Evolutionary conservation across 352 stramenopile genomes (phyloP).

Genomic region (Thraustochytrium sp.): DNA sequence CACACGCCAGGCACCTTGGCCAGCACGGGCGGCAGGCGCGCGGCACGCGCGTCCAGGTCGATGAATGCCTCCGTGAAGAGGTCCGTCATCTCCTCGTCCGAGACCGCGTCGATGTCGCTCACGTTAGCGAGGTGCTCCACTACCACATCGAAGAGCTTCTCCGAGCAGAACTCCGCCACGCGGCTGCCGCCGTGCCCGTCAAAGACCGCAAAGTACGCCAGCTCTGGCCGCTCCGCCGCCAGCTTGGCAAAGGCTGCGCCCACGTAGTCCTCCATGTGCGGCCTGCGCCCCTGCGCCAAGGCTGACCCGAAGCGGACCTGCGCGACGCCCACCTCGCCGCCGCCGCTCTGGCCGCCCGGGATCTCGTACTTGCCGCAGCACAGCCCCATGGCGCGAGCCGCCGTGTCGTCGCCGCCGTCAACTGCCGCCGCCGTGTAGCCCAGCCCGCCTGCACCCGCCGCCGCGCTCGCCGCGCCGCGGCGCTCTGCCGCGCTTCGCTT

Average conservation of each 20-base stretch:
- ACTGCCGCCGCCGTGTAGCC: no score
- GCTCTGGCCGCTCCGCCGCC: background rate
- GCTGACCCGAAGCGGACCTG: background rate
- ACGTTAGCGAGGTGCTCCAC: background rate
- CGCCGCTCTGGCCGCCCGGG: background rate
- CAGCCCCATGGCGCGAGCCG: background rate
- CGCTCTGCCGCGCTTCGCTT: no score
- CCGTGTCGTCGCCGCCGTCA: no score
- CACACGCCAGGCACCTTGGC: background rate
- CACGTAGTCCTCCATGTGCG: slow-evolving; percentile 31
- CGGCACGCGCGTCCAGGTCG: background rate
- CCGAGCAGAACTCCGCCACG: slow-evolving; percentile 15
- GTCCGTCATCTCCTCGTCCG: background rate
- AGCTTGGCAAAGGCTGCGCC: background rate
- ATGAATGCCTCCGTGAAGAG: background rate
- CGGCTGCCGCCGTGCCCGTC: slow-evolving; percentile 34
- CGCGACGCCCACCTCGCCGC: background rate
- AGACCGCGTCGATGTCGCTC: background rate
- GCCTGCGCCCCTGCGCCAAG: background rate
- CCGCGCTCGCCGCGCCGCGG: no score
- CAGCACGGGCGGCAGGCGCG: background rate
- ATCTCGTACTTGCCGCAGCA: background rate
- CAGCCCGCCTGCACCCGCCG: no score
- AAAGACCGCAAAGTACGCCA: background rate
- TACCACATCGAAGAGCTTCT: background rate